Evolutionary conservation across 768 basidiomycete genomes (phyloP).

Genomic region (Pleurotus giganteus): DNA sequence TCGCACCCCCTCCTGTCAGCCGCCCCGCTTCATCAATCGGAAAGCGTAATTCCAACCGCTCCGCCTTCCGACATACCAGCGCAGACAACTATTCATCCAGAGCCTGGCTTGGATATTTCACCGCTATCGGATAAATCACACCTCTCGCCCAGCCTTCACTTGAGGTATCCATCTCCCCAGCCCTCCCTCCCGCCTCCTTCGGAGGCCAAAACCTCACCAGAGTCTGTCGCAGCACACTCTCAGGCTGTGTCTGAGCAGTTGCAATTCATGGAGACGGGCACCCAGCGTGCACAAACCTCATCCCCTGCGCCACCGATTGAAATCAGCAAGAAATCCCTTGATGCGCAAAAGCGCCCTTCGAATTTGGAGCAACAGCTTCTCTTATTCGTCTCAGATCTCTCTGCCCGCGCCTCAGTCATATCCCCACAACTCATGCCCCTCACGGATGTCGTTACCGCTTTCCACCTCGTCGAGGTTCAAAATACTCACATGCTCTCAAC

Average conservation of each 20-base stretch:
- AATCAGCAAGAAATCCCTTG: too few relatives aligned
- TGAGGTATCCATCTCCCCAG: not conserved
- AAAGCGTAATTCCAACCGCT: not conserved
- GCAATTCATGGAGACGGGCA: too few relatives aligned
- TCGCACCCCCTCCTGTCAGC: not conserved
- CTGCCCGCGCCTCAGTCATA: not conserved
- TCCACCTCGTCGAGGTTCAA: constrained; percentile 22
- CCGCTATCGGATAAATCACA: too few relatives aligned
- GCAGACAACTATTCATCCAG: too few relatives aligned
- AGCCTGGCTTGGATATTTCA: too few relatives aligned
- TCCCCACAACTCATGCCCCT: not conserved
- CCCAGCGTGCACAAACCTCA: too few relatives aligned
- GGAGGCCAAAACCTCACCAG: too few relatives aligned
- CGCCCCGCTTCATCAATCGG: not conserved
- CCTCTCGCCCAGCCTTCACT: not conserved
- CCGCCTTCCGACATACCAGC: not conserved
- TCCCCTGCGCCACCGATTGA: too few relatives aligned
- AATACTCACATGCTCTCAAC: constrained; percentile 20
- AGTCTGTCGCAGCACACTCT: too few relatives aligned
- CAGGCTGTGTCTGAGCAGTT: too few relatives aligned
- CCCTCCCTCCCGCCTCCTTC: not conserved
- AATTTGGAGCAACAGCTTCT: not conserved
- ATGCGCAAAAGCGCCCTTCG: not conserved
- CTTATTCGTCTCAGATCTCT: not conserved
- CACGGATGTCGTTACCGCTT: not conserved